phyloP scores from a whole-genome alignment of 352 stramenopile genomes.

The Pythium brachiatum region DNA sequence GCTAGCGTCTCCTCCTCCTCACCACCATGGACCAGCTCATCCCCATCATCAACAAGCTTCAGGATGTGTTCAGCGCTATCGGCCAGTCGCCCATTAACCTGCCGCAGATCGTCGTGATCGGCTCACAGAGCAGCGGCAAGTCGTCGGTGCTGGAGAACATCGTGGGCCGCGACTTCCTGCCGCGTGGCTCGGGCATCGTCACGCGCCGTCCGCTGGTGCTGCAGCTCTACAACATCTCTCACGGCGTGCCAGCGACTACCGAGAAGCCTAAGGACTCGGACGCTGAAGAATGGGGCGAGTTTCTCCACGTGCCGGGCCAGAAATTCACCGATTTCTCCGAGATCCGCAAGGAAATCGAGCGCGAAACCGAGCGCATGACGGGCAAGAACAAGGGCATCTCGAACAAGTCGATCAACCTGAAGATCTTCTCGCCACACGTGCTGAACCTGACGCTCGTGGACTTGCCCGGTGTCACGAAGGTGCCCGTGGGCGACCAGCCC shows the following conservation, averaged over 20 bases:
- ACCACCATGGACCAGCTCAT: conserved; percentile 98
- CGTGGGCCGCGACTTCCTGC: conserved; percentile 94
- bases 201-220: conserved; percentile 97
- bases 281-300: conserved; percentile 96
- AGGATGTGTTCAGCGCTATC: conserved; percentile 98
- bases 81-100: conserved; percentile 95
- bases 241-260: conserved; percentile 7
- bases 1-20: neutral
- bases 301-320: conserved; percentile 95
- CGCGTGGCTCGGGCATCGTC: conserved; percentile 97
- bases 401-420: conserved; percentile 98
- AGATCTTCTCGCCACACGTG: conserved; percentile 97
- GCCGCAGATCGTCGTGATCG: conserved; percentile 98
- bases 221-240: conserved; percentile 95
- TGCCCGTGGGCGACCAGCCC: conserved; percentile 98
- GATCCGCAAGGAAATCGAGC: conserved; percentile 97
- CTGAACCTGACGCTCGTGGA: conserved; percentile 99
- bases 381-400: conserved; percentile 98
- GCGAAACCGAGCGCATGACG: conserved; percentile 96
- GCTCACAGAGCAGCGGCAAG: conserved; percentile 96
- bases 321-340: conserved; percentile 97
- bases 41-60: conserved; percentile 99
- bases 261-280: conserved; percentile 19
- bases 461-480: conserved; percentile 97
- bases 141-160: conserved; percentile 96